These are phyloP conservation scores for Puccinia polysora DNA, from an alignment of 1,284 basidiomycete genomes.

Conservation along the genomic window DNA sequence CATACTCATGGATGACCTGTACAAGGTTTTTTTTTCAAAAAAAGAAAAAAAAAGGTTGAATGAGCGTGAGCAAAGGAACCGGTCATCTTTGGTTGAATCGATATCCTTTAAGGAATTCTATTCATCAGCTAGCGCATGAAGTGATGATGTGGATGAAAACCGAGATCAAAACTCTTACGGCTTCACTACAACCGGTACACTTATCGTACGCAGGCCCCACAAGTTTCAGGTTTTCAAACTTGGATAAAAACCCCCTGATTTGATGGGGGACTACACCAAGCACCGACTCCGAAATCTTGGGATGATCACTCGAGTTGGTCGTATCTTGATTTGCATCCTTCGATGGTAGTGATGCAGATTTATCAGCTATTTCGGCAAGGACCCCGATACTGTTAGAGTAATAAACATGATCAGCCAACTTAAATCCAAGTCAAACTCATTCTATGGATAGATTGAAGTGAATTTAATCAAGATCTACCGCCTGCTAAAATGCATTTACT, in stretches of 20 bases:
- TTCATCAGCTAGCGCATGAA: background rate
- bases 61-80: background rate
- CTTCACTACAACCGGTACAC: constrained; percentile 85
- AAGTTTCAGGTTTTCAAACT: constrained; percentile 77
- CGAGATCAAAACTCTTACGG: constrained; percentile 57
- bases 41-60: background rate
- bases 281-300: constrained; percentile 57
- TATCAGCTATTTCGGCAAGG: constrained; percentile 52
- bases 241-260: constrained; percentile 77
- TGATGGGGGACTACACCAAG: constrained; percentile 90
- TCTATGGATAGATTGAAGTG: background rate
- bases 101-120: background rate
- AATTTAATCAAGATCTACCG: background rate
- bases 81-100: no score
- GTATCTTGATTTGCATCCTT: constrained; percentile 48
- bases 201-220: constrained; percentile 77
- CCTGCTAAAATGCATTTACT: no score
- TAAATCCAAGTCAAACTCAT: constrained; percentile 50
- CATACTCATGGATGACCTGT: constrained; percentile 72
- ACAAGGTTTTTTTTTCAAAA: constrained; percentile 12
- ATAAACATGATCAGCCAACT: constrained; percentile 49
- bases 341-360: no score
- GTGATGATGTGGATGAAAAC: background rate
- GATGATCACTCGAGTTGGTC: constrained; percentile 48
- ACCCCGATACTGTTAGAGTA: constrained; percentile 61